phyloP scores from a whole-genome alignment of 2,329 filamentous ascomycete genomes.

The Emericellopsis atlantica region DNA sequence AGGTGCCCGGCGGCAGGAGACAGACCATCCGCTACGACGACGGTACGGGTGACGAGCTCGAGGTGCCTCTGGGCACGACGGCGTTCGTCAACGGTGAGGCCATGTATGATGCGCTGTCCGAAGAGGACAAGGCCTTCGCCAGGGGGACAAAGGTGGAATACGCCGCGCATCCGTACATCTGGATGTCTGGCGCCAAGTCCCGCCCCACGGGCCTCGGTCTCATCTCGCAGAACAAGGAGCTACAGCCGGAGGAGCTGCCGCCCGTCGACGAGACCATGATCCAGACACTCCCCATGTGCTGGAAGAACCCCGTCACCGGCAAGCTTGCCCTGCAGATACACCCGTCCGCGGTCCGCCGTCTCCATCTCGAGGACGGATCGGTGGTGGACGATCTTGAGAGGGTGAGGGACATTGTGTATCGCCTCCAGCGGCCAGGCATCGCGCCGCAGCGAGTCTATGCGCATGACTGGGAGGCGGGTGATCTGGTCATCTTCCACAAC shows the following conservation, averaged over 20 bases:
- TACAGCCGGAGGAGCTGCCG: constrained; percentile 46
- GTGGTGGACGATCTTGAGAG: constrained; percentile 55
- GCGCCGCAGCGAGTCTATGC: constrained; percentile 55
- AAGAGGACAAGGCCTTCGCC: constrained; percentile 54
- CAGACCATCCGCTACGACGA: constrained; percentile 66
- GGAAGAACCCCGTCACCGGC: constrained; percentile 62
- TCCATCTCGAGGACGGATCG: constrained; percentile 53
- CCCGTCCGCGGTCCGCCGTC: constrained; percentile 55
- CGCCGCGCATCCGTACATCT: constrained; percentile 68
- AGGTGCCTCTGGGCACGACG: constrained; percentile 62
- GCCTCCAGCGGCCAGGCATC: constrained; percentile 61
- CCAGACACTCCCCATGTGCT: constrained; percentile 63
- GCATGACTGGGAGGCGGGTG: constrained; percentile 67
- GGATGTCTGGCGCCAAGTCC: constrained; percentile 61
- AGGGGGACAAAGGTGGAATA: constrained; percentile 59
- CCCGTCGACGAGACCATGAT: constrained; percentile 53
- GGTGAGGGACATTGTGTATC: constrained; percentile 56
- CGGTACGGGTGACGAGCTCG: constrained; percentile 49
- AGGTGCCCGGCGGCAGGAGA: constrained; percentile 51
- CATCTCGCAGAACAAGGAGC: constrained; percentile 51
- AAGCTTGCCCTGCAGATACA: constrained; percentile 61
- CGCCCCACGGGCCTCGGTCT: constrained; percentile 60
- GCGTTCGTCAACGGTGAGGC: constrained; percentile 61
- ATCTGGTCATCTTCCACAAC: constrained; percentile 70
- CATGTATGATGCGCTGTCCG: constrained; percentile 56